Conservation (phyloP, 192 early-diverging fungal genomes). For the Backusella australiensis region DNA sequence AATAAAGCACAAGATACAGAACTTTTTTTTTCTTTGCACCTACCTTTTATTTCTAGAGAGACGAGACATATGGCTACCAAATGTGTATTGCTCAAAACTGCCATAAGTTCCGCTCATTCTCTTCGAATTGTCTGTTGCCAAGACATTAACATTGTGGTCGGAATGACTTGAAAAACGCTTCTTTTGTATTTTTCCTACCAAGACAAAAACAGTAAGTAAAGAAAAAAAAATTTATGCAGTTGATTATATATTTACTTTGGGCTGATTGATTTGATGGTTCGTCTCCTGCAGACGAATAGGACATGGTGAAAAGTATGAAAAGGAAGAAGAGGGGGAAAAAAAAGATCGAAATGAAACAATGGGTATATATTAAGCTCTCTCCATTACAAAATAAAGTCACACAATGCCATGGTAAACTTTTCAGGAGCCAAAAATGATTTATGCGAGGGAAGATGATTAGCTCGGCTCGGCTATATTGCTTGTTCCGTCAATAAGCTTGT, state of each 20-base stretch:
- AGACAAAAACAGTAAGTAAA: background rate
- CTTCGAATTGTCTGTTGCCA: background rate
- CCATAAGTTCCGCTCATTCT: background rate
- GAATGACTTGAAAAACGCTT: background rate
- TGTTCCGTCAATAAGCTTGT: background rate
- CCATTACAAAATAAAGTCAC: background rate
- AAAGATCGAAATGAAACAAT: background rate
- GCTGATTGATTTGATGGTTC: background rate
- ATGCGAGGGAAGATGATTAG: background rate
- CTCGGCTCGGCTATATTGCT: background rate
- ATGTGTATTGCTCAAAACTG: conserved; percentile 3
- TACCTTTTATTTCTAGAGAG: background rate
- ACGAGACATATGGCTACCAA: background rate
- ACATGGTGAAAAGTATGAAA: background rate
- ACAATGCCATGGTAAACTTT: background rate
- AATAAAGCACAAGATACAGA: background rate
- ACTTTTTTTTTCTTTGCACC: background rate
- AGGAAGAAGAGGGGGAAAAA: background rate
- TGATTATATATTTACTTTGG: background rate
- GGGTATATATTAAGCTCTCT: background rate
- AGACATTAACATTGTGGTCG: background rate
- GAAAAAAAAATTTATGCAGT: background rate
- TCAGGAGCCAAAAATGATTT: background rate
- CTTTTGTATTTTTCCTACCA: background rate
- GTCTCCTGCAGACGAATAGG: background rate